phyloP scores from a whole-genome alignment of 768 basidiomycete genomes.

The Calocera viscosa region DNA sequence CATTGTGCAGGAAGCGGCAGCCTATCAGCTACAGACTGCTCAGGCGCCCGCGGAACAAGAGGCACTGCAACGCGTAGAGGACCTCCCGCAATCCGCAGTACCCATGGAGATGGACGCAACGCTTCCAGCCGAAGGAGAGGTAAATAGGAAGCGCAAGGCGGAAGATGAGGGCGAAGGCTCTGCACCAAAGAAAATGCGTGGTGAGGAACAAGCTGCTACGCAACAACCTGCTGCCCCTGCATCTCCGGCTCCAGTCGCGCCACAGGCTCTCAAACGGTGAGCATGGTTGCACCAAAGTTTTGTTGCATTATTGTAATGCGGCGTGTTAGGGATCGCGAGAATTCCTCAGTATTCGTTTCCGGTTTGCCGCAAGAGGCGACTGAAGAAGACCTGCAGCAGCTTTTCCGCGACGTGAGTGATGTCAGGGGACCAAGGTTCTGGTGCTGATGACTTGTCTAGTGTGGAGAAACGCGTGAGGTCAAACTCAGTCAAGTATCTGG shows the following conservation, averaged over 20 bases:
- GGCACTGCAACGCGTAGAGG: not conserved
- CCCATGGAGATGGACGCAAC: constrained; percentile 13
- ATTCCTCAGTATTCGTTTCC: constrained; percentile 79
- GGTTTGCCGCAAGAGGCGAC: constrained; percentile 45
- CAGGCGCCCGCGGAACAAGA: constrained; percentile 2
- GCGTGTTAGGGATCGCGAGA: constrained; percentile 95
- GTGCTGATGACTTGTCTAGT: constrained; percentile 37
- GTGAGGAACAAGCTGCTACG: constrained; percentile 7
- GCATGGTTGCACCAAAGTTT: too few relatives aligned
- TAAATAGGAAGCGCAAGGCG: constrained; percentile 21
- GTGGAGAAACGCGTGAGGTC: constrained; percentile 73
- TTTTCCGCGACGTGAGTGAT: constrained; percentile 74
- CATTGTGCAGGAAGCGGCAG: constrained; percentile 9
- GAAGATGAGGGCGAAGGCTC: constrained; percentile 13
- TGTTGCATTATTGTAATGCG: too few relatives aligned
- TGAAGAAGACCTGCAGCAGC: constrained; percentile 51
- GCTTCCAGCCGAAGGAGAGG: not conserved
- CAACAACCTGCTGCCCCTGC: not conserved
- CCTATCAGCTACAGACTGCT: constrained; percentile 8
- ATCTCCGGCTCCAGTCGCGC: not conserved
- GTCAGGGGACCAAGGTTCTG: not conserved
- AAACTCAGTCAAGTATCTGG: constrained; percentile 55
- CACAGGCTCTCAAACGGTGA: constrained; percentile 10
- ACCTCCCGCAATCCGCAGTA: not conserved
- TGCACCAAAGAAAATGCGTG: not conserved